phyloP scores from a whole-genome alignment of 768 basidiomycete species.

The Filobasidium wieringae region DNA sequence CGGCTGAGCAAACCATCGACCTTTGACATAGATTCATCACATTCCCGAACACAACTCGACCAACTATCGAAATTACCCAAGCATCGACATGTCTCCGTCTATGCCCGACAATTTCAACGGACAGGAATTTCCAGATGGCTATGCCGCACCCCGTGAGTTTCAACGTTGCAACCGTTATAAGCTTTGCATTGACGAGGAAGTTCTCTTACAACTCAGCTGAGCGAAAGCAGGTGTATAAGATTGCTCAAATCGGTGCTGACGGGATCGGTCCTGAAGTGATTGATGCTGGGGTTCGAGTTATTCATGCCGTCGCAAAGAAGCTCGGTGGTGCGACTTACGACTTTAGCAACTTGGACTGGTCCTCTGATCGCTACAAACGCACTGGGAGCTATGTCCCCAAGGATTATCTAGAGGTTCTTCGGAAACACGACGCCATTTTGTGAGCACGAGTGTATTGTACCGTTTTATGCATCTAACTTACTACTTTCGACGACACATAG shows the following conservation, averaged over 20 bases:
- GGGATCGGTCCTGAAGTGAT: constrained; percentile 50
- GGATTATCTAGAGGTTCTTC: constrained; percentile 27
- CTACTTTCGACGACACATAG: no score
- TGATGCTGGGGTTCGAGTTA: constrained; percentile 44
- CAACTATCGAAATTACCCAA: no score
- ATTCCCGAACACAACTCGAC: no score
- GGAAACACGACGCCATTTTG: constrained; percentile 32
- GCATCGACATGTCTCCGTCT: not conserved
- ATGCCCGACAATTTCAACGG: not conserved
- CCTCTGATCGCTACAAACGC: constrained; percentile 40
- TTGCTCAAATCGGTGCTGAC: constrained; percentile 48
- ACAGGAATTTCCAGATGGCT: constrained; percentile 18
- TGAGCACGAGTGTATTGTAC: no score
- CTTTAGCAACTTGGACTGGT: constrained; percentile 46
- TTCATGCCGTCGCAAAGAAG: constrained; percentile 43
- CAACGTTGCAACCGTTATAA: no score
- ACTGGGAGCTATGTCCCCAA: constrained; percentile 46
- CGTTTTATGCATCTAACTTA: no score
- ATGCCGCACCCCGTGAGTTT: constrained; percentile 21
- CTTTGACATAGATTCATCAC: no score
- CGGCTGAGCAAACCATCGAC: no score
- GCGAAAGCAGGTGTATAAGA: constrained; percentile 32
- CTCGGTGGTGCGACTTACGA: constrained; percentile 39
- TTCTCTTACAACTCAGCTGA: constrained; percentile 8
- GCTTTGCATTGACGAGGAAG: not conserved